phyloP scores from a whole-genome alignment of 495 filamentous ascomycete genomes.

The Penicillium soppii region DNA sequence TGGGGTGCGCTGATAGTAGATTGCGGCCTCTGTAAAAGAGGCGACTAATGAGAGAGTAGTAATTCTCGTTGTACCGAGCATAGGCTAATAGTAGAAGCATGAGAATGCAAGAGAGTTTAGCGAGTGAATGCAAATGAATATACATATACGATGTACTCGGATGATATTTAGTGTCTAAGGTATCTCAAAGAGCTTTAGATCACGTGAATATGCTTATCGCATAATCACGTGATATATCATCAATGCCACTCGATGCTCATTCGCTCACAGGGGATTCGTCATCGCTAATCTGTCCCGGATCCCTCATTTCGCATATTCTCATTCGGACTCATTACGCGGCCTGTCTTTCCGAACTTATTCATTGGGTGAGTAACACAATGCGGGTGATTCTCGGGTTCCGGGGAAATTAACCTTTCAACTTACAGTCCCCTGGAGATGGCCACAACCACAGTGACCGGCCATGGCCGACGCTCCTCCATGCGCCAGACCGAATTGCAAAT shows the following conservation, averaged over 20 bases:
- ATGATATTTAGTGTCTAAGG: too few species aligned
- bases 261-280: slow-evolving; percentile 39
- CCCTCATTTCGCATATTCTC: background rate
- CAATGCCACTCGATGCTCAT: slow-evolving; percentile 31
- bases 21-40: too few species aligned
- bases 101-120: too few species aligned
- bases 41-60: too few species aligned
- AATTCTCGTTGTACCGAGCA: too few species aligned
- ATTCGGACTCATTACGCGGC: background rate
- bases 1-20: too few species aligned
- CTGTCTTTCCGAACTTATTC: background rate
- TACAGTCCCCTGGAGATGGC: slow-evolving; percentile 30
- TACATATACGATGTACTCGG: too few species aligned
- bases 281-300: slow-evolving; percentile 21
- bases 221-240: too few species aligned
- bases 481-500: slow-evolving; percentile 40
- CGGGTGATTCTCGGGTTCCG: background rate
- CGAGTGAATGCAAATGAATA: too few species aligned
- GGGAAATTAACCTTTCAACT: slow-evolving; percentile 4
- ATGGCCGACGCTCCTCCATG: slow-evolving; percentile 45
- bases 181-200: background rate
- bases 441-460: slow-evolving; percentile 45
- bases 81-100: too few species aligned
- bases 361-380: slow-evolving; percentile 8
- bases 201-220: too few species aligned